Conservation (phyloP, 148 eudicot species). For the Amaranthus palmeri region DNA sequence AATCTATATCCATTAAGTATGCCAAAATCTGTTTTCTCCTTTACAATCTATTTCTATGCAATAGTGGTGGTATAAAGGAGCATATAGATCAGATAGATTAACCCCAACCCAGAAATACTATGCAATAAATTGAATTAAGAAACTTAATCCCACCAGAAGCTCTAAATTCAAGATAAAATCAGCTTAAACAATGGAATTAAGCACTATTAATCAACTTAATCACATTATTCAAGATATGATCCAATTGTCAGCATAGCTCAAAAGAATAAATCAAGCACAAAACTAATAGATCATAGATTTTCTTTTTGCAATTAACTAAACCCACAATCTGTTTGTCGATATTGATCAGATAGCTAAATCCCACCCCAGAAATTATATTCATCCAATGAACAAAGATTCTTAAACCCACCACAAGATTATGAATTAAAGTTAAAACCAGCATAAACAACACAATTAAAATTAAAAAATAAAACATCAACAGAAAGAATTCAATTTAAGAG, state of each 20-base stretch:
- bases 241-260: too few relatives aligned
- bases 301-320: too few relatives aligned
- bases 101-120: not conserved
- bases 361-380: not conserved
- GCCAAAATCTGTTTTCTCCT: too few relatives aligned
- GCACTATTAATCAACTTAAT: not conserved
- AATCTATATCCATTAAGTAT: too few relatives aligned
- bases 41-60: too few relatives aligned
- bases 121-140: not conserved
- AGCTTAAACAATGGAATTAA: not conserved
- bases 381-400: not conserved
- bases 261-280: too few relatives aligned
- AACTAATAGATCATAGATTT: too few relatives aligned
- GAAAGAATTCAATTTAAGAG: not conserved
- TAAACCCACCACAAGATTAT: not conserved
- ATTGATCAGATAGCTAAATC: not conserved
- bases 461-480: not conserved
- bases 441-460: constrained; percentile 3
- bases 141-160: not conserved
- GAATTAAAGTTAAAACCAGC: not conserved
- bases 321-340: too few relatives aligned
- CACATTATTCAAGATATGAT: too few relatives aligned
- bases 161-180: not conserved
- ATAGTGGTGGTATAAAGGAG: not conserved
- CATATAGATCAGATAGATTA: not conserved